Conservation (phyloP, 768 basidiomycete species). For the Suillus placidus region DNA sequence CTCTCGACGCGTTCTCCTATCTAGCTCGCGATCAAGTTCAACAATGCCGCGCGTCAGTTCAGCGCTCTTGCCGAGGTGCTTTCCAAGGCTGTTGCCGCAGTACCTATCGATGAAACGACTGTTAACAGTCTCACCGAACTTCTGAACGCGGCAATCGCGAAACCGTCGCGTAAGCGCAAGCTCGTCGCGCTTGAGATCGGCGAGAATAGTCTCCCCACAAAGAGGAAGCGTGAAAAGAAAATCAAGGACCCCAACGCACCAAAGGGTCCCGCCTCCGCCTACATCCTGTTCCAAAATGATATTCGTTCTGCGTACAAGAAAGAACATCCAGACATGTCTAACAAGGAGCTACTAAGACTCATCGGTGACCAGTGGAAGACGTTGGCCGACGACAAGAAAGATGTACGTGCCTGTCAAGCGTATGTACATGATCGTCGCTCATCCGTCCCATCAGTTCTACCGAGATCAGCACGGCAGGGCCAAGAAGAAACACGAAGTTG, state of each 20-base stretch:
- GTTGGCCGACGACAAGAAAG: conserved; percentile 69
- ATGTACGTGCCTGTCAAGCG: conserved; percentile 50
- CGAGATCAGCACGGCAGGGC: conserved; percentile 50
- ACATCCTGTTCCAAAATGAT: conserved; percentile 93
- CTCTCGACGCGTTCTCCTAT: conserved; percentile 26
- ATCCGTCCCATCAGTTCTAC: conserved; percentile 29
- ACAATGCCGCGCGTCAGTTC: conserved; percentile 63
- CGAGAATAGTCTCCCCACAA: conserved; percentile 42
- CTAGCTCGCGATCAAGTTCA: conserved; percentile 60
- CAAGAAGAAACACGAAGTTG: conserved; percentile 65
- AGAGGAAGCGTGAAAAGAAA: conserved; percentile 53
- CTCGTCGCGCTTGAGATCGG: conserved; percentile 30
- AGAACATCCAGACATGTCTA: conserved; percentile 61
- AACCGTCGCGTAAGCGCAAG: conserved; percentile 57
- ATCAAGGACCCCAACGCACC: conserved; percentile 90
- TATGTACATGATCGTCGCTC: not conserved
- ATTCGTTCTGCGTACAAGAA: conserved; percentile 74
- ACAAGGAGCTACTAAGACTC: conserved; percentile 70
- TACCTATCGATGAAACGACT: conserved; percentile 35
- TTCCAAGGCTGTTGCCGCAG: conserved; percentile 48
- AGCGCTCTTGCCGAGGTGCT: conserved; percentile 64
- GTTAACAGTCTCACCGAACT: conserved; percentile 26
- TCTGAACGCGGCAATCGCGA: conserved; percentile 32
- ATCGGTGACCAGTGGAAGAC: conserved; percentile 77
- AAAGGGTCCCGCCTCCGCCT: conserved; percentile 90